Conservation (phyloP, 2,329 filamentous ascomycete species). For the Monosporascus sp. region DNA sequence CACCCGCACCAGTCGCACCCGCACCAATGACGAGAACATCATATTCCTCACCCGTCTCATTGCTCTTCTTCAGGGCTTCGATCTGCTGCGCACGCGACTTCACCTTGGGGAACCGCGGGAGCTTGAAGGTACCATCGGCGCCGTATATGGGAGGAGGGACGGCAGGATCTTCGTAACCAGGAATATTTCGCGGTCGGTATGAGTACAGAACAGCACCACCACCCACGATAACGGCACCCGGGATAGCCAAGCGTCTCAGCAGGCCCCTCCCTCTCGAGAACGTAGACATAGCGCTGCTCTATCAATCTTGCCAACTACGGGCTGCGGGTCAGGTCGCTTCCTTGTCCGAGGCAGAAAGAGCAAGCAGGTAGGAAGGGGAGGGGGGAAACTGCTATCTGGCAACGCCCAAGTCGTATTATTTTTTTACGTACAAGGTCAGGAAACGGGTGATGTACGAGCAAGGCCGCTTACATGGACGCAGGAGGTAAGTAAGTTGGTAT, state of each 20-base stretch:
- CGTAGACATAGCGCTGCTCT: slow-evolving; percentile 21
- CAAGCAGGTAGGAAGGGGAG: not conserved
- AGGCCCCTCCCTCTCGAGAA: slow-evolving; percentile 24
- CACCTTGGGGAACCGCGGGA: slow-evolving; percentile 60
- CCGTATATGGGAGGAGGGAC: slow-evolving; percentile 68
- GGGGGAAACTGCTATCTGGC: not conserved
- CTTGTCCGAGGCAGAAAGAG: not conserved
- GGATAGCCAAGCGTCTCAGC: slow-evolving; percentile 39
- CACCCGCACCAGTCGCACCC: slow-evolving; percentile 65
- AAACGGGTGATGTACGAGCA: no score
- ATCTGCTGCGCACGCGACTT: slow-evolving; percentile 62
- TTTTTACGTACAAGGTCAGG: not conserved
- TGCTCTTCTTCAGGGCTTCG: slow-evolving; percentile 47
- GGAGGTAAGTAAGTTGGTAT: not conserved
- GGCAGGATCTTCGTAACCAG: slow-evolving; percentile 60
- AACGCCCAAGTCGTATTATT: not conserved
- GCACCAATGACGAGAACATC: slow-evolving; percentile 67
- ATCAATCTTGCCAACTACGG: no score
- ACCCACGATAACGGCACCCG: slow-evolving; percentile 36
- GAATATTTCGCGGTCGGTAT: slow-evolving; percentile 68
- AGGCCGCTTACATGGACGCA: not conserved
- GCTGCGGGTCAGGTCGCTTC: not conserved
- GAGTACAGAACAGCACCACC: slow-evolving; percentile 42
- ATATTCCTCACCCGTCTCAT: slow-evolving; percentile 46
- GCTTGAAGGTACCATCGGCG: slow-evolving; percentile 61